Conservation (phyloP, 129 eudicot species). For the Flaveria trinervia region DNA sequence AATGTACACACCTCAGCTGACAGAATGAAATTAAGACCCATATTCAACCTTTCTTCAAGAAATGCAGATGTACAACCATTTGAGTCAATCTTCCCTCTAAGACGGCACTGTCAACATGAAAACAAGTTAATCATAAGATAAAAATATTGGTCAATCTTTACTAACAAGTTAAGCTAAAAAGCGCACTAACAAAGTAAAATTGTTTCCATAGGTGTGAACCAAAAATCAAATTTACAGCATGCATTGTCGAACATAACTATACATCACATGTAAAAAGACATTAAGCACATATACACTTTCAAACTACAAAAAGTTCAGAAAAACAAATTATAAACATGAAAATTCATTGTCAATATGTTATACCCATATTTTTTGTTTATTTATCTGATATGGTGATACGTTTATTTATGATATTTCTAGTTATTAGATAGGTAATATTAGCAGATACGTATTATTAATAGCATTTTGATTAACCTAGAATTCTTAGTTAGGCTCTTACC, state of each 20-base stretch:
- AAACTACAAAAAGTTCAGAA: not conserved
- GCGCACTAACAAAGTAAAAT: not conserved
- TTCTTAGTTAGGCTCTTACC: not conserved
- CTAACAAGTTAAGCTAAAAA: constrained; percentile 1
- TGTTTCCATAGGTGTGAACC: not conserved
- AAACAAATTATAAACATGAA: not conserved
- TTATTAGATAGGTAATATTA: not conserved
- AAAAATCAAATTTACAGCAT: not conserved
- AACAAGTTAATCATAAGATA: not conserved
- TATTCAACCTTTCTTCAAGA: constrained; percentile 74
- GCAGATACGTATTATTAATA: not conserved
- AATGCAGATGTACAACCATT: constrained; percentile 79
- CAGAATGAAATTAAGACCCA: constrained; percentile 85
- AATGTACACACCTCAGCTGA: constrained; percentile 72
- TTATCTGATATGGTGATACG: not conserved
- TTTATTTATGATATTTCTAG: not conserved
- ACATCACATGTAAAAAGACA: not conserved
- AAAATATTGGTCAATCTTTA: not conserved
- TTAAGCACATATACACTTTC: constrained; percentile 1
- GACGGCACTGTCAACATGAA: constrained; percentile 59
- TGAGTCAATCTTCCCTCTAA: constrained; percentile 89
- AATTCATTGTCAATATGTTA: not conserved
- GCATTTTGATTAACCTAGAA: not conserved
- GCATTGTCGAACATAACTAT: not conserved
- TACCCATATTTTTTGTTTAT: not conserved